These are phyloP conservation scores for Myriosclerotinia duriaeana DNA, from an alignment of 2,329 filamentous ascomycete species.

Conservation along the genomic window DNA sequence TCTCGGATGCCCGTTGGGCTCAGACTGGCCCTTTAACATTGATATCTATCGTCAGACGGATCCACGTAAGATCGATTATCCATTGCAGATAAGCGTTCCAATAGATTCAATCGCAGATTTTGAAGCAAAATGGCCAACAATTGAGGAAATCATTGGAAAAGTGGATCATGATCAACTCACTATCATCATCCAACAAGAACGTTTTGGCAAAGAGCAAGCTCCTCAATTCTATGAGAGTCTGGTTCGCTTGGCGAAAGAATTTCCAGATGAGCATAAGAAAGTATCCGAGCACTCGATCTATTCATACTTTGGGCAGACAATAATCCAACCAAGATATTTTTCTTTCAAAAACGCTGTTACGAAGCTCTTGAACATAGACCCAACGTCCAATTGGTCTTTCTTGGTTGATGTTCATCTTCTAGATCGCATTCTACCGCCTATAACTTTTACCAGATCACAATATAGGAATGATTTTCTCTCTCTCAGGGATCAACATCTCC, in stretches of 20 bases:
- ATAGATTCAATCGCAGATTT: constrained; percentile 3
- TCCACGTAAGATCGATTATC: constrained; percentile 14
- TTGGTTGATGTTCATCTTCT: constrained; percentile 17
- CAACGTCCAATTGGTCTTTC: constrained; percentile 16
- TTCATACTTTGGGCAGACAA: constrained; percentile 20
- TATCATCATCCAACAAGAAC: constrained; percentile 11
- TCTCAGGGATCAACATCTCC: constrained; percentile 1
- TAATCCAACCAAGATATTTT: not conserved
- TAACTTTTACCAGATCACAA: constrained; percentile 3
- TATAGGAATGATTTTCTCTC: constrained; percentile 17
- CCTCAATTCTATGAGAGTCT: constrained; percentile 4
- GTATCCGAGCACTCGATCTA: not conserved
- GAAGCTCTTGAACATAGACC: constrained; percentile 21
- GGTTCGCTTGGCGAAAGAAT: constrained; percentile 4
- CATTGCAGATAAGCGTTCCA: not conserved
- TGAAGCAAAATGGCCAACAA: not conserved
- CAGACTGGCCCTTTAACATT: not conserved
- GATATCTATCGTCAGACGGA: constrained; percentile 15
- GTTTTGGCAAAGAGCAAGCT: not conserved
- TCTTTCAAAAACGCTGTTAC: constrained; percentile 12
- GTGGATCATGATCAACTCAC: constrained; percentile 19
- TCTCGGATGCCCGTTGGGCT: not conserved
- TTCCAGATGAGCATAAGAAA: constrained; percentile 7
- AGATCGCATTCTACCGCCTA: not conserved
- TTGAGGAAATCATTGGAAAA: constrained; percentile 6